phyloP scores from a whole-genome alignment of 257 asterid genomes.

The Ajuga chamaepitys region DNA sequence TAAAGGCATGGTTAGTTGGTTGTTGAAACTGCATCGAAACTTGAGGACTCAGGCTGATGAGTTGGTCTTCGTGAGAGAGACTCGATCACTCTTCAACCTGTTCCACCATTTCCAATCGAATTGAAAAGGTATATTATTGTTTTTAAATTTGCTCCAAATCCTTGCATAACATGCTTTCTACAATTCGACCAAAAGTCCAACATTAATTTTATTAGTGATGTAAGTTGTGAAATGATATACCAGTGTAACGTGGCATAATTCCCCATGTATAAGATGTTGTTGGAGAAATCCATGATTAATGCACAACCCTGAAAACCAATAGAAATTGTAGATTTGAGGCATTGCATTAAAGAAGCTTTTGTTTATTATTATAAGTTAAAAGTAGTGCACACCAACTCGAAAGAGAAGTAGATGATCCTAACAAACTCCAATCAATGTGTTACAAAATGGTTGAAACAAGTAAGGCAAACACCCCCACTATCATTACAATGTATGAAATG shows the following conservation, averaged over 20 bases:
- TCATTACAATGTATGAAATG: conserved; percentile 15
- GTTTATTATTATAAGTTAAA: neutral
- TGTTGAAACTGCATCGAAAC: no score
- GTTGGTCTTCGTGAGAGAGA: no score
- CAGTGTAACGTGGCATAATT: conserved; percentile 9
- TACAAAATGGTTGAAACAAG: conserved; percentile 27
- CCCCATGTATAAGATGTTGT: neutral
- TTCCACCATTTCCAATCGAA: no score
- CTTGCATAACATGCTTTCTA: no score
- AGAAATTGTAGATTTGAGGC: neutral
- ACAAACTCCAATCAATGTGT: conserved; percentile 28
- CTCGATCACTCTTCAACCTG: no score
- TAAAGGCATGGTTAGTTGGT: no score
- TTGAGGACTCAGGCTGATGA: no score
- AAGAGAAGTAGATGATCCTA: conserved; percentile 23
- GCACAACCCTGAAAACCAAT: conserved; percentile 18
- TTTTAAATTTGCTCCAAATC: no score
- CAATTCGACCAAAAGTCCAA: no score
- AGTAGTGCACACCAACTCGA: conserved; percentile 12
- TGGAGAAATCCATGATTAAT: conserved; percentile 4
- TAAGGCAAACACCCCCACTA: conserved; percentile 13
- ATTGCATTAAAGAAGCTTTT: conserved; percentile 3
- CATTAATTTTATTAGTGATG: neutral
- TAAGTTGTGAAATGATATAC: neutral
- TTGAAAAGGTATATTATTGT: no score